Percentiles rank a stretch among this genome's conserved stretches.
Evolutionary conservation across 177 flowering plant genomes (phyloP).

Genomic region (Vitis hybrid): DNA sequence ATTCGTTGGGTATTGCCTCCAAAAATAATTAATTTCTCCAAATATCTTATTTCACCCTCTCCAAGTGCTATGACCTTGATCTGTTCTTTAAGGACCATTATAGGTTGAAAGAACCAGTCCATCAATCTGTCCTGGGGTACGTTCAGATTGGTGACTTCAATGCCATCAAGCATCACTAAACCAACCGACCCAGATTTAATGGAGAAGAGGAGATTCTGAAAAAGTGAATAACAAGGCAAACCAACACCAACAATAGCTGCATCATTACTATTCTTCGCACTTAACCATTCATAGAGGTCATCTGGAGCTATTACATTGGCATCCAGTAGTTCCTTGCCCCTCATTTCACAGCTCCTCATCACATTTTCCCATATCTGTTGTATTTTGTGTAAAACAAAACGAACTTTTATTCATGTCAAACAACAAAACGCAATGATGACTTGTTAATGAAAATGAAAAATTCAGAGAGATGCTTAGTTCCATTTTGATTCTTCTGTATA

Average conservation of each 20-base stretch:
- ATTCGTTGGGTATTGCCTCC: slow-evolving; percentile 48
- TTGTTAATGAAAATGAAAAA: too few relatives aligned
- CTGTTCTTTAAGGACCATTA: slow-evolving; percentile 82
- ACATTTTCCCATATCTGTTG: slow-evolving; percentile 72
- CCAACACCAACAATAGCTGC: slow-evolving; percentile 56
- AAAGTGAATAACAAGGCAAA: slow-evolving; percentile 59
- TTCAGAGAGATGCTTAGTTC: too few relatives aligned
- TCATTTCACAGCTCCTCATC: slow-evolving; percentile 52
- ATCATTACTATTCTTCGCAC: slow-evolving; percentile 44
- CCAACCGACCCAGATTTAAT: slow-evolving; percentile 71
- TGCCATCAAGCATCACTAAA: slow-evolving; percentile 53
- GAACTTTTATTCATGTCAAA: not conserved
- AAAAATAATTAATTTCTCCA: slow-evolving; percentile 67
- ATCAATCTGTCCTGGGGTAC: slow-evolving; percentile 77
- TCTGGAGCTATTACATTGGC: slow-evolving; percentile 43
- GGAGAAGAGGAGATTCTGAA: slow-evolving; percentile 55
- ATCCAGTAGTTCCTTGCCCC: slow-evolving; percentile 70
- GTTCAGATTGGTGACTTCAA: slow-evolving; percentile 65
- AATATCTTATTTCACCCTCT: slow-evolving; percentile 58
- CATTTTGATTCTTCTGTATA: too few relatives aligned
- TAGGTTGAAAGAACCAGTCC: slow-evolving; percentile 90
- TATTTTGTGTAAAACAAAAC: slow-evolving; percentile 9
- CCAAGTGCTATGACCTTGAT: slow-evolving; percentile 52
- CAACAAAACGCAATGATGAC: not conserved
- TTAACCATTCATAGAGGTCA: slow-evolving; percentile 72